Conservation (phyloP, 176 grass and related monocot genomes). For the Tuctoria greenei region DNA sequence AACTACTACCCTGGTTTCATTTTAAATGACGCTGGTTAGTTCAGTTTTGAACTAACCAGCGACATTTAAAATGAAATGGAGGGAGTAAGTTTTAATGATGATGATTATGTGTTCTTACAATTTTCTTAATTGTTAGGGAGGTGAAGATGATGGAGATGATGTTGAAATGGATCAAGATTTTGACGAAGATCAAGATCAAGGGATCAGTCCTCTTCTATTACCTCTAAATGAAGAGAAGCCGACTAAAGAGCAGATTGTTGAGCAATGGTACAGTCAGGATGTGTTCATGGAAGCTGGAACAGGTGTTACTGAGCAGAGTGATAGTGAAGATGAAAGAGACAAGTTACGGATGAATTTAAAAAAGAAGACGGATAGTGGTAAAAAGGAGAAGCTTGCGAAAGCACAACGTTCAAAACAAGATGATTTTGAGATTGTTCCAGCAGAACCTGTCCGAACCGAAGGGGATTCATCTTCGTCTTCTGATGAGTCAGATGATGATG, state of each 20-base stretch:
- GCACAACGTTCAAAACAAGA: slow-evolving; percentile 32
- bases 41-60: too few relatives aligned
- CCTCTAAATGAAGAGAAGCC: slow-evolving; percentile 53
- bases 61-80: too few relatives aligned
- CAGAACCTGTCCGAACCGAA: slow-evolving; percentile 59
- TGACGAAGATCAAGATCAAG: slow-evolving; percentile 58
- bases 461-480: slow-evolving; percentile 66
- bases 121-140: slow-evolving; percentile 48
- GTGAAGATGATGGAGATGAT: slow-evolving; percentile 49
- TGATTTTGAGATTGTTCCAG: slow-evolving; percentile 89
- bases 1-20: not conserved
- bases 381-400: slow-evolving; percentile 31
- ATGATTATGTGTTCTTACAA: slow-evolving; percentile 3
- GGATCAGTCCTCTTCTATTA: slow-evolving; percentile 73
- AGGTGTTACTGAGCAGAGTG: slow-evolving; percentile 40
- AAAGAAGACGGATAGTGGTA: slow-evolving; percentile 19
- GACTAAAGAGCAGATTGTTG: slow-evolving; percentile 66
- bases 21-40: too few relatives aligned
- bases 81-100: not conserved
- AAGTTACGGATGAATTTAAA: slow-evolving; percentile 35
- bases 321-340: slow-evolving; percentile 71
- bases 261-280: slow-evolving; percentile 86
- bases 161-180: slow-evolving; percentile 56
- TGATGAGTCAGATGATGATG: slow-evolving; percentile 67
- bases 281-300: slow-evolving; percentile 60